Percentiles rank a stretch among this genome's conserved stretches.
Evolutionary conservation across 805 yeast species (phyloP).

Genomic region (Scheffersomyces coipomensis): DNA sequence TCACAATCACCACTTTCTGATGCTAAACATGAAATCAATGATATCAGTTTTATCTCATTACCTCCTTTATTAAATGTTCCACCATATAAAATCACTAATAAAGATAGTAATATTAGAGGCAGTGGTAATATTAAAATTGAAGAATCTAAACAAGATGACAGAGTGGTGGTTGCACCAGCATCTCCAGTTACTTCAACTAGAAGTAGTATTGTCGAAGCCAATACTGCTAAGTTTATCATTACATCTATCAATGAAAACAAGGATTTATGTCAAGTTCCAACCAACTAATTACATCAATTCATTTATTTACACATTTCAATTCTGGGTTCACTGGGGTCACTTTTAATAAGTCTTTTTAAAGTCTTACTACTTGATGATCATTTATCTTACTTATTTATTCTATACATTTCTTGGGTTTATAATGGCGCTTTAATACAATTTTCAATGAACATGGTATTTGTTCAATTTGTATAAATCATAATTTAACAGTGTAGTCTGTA

Average conservation of each 20-base stretch:
- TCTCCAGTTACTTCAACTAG: constrained; percentile 3
- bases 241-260: constrained; percentile 31
- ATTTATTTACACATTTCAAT: background rate
- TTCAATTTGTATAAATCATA: no score
- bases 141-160: background rate
- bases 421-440: no score
- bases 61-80: constrained; percentile 13
- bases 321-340: background rate
- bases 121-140: constrained; percentile 3
- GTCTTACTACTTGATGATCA: background rate
- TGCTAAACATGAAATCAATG: constrained; percentile 14
- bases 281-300: background rate
- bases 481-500: no score
- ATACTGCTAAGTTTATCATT: constrained; percentile 23
- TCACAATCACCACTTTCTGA: constrained; percentile 23
- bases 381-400: background rate
- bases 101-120: constrained; percentile 10
- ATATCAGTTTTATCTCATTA: constrained; percentile 14
- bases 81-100: constrained; percentile 6
- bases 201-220: background rate
- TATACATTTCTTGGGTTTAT: no score
- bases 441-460: no score
- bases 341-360: background rate
- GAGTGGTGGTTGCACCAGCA: background rate
- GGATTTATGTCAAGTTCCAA: constrained; percentile 21